Evolutionary conservation across 805 yeast genomes (phyloP).

Genomic region (Ascoidea asiatica): DNA sequence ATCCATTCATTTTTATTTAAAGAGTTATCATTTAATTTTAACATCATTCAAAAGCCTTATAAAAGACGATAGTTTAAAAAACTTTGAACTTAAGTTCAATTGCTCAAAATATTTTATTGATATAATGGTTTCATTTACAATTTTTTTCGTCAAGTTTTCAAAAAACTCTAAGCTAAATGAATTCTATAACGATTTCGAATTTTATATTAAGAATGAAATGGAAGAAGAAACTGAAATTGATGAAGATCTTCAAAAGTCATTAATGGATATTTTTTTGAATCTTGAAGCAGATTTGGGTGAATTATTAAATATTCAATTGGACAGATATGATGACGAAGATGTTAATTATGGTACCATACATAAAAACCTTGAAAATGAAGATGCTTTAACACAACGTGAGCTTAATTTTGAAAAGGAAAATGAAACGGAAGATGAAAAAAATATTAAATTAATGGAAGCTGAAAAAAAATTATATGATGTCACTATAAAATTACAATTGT

Average conservation of each 20-base stretch:
- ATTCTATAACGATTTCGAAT: constrained; percentile 7
- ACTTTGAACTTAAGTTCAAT: constrained; percentile 2
- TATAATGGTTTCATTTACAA: constrained; percentile 19
- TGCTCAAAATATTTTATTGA: constrained; percentile 15
- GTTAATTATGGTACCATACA: constrained; percentile 23
- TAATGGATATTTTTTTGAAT: constrained; percentile 30
- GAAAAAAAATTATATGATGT: constrained; percentile 29
- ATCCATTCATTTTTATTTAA: too few species aligned
- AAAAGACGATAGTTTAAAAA: neutral
- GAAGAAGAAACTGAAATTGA: constrained; percentile 10
- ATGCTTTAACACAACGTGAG: constrained; percentile 9
- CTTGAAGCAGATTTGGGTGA: constrained; percentile 34
- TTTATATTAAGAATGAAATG: constrained; percentile 5
- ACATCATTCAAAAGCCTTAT: neutral
- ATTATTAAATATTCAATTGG: constrained; percentile 24
- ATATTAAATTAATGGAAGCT: constrained; percentile 18
- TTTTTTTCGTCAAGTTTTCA: constrained; percentile 20
- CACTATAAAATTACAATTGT: constrained; percentile 24
- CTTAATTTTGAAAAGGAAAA: constrained; percentile 8
- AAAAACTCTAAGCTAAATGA: constrained; percentile 10
- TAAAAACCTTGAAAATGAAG: neutral
- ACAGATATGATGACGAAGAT: constrained; percentile 39
- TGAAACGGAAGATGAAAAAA: constrained; percentile 10
- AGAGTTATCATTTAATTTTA: neutral
- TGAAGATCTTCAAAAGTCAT: constrained; percentile 16